Base-by-base conservation (phyloP, 805 yeast species). In the Wickerhamomyces xylosicus region DNA sequence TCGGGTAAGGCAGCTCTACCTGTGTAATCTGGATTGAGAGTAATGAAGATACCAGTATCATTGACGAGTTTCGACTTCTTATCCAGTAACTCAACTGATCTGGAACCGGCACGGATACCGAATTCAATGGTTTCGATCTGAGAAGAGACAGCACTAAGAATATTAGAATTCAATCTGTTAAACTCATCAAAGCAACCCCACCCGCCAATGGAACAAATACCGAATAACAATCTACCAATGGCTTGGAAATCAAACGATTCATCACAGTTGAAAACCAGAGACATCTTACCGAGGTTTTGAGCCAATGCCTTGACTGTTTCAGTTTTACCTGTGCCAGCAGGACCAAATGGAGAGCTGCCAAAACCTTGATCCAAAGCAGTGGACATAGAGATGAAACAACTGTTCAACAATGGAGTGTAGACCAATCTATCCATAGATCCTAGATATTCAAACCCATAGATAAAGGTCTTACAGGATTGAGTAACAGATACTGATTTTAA, bases 121-220 rank as follows among this genome's bases (percentile, higher is more conserved):
- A 53, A 47, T 50, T 85, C 90, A 31, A 87, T 83, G 20, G 58
- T 63, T 46, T 82, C 94, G 19, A 90, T 69, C 49, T 80, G 85
- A 0, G 90, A 74, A 0, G 97, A 80, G 0, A 86, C 81, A 0
- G 96, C 89, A 59, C 95, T 85, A 36, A 90, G 62, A 42, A 79
- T 80, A 13, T 67, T 69, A 41, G 72, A 73, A 31, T 77, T 79
- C 22, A 90, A 67, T 44, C 97, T 67, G 52, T 90, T 90, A 52
- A 90, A 89, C 56, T 90, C 97, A 57, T 90, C 97, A 61, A 90
- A 90, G 58, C 97, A 90, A 4, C 89, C 95, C 95, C 95, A 90
- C 1, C 87, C 80, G 1, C 95, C 95, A 6, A 86, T 74, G 43
- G 77, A 77, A 43, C 89, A 79, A 9, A 87, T 64, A 35, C 97